phyloP scores from a whole-genome alignment of 331 rosid genomes.

The Malus hybrid region DNA sequence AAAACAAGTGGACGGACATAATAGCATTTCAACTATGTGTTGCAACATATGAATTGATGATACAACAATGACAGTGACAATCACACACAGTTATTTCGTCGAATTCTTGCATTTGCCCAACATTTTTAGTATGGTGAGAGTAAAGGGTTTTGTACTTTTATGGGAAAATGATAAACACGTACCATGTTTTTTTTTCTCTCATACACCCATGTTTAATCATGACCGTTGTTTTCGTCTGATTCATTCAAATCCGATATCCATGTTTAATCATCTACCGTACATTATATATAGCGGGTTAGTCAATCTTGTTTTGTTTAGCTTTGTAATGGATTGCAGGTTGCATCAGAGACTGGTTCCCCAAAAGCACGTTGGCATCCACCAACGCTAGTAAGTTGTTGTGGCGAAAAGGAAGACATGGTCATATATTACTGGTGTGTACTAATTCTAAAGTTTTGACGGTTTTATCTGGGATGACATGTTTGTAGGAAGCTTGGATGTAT shows the following conservation, averaged over 20 bases:
- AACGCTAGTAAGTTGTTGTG: background rate
- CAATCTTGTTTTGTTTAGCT: too few relatives aligned
- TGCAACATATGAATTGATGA: background rate
- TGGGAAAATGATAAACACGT: too few relatives aligned
- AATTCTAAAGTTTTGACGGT: background rate
- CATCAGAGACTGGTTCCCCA: background rate
- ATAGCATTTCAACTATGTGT: background rate
- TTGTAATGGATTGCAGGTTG: too few relatives aligned
- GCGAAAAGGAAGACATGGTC: background rate
- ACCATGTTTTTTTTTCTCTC: too few relatives aligned
- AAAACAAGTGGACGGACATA: accelerated
- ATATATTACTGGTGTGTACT: background rate
- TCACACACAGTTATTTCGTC: background rate
- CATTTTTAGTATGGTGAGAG: background rate
- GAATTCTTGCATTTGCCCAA: background rate
- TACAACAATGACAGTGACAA: background rate
- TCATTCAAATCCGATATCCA: too few relatives aligned
- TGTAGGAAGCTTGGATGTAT: background rate
- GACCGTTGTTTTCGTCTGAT: too few relatives aligned
- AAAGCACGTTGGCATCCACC: background rate
- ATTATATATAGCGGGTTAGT: too few relatives aligned
- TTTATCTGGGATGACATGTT: background rate
- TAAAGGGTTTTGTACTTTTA: background rate
- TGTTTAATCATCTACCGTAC: too few relatives aligned
- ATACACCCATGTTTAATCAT: too few relatives aligned